phyloP scores from a whole-genome alignment of 2,329 filamentous ascomycete species.

The Leptodontidium sp. region DNA sequence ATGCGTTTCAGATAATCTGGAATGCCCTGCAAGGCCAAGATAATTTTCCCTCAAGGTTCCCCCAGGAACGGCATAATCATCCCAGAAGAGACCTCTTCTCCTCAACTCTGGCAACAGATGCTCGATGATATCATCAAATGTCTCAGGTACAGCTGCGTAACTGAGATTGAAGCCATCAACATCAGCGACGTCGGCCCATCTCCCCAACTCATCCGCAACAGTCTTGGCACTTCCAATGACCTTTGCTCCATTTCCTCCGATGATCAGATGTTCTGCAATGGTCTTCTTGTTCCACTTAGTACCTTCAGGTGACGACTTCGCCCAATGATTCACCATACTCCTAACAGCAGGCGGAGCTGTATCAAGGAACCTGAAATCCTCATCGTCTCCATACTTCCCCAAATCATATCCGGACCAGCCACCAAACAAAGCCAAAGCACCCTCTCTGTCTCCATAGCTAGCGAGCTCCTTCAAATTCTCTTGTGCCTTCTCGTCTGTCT shows the following conservation, averaged over 20 bases:
- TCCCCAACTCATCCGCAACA: constrained; percentile 40
- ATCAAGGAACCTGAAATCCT: constrained; percentile 65
- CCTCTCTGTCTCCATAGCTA: constrained; percentile 69
- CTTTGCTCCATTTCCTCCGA: constrained; percentile 41
- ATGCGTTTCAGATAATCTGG: constrained; percentile 61
- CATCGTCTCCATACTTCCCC: constrained; percentile 65
- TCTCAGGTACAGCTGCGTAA: constrained; percentile 61
- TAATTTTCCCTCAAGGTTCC: constrained; percentile 70
- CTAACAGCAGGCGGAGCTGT: constrained; percentile 52
- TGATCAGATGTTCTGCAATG: constrained; percentile 41
- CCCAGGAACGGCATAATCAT: constrained; percentile 60
- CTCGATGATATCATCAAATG: constrained; percentile 73
- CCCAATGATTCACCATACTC: constrained; percentile 60
- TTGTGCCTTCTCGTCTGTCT: constrained; percentile 70
- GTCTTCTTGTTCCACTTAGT: constrained; percentile 47
- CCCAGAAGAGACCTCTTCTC: constrained; percentile 61
- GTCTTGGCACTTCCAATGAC: constrained; percentile 40
- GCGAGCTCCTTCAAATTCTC: constrained; percentile 69
- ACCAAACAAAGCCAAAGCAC: constrained; percentile 74
- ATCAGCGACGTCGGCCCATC: constrained; percentile 40
- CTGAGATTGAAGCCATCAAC: constrained; percentile 43
- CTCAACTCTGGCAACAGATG: constrained; percentile 70
- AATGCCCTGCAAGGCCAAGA: constrained; percentile 59
- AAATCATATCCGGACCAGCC: constrained; percentile 78
- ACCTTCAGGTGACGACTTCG: constrained; percentile 47